Percentiles rank a stretch among this genome's conserved stretches.
Conservation (phyloP, 257 asterid genomes). For the Nicotiana undulata region DNA sequence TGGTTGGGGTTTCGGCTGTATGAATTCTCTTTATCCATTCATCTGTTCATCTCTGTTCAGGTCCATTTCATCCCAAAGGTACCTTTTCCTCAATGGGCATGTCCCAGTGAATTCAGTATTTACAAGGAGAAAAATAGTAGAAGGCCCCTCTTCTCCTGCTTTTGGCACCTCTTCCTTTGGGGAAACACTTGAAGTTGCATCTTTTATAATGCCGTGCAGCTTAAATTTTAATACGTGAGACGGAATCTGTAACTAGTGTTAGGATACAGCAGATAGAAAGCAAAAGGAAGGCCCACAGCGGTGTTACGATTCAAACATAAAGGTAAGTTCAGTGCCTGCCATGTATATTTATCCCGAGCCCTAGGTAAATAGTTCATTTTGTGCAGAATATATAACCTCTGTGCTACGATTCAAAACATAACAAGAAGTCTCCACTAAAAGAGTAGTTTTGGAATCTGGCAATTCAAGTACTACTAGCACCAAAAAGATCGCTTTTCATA, state of each 20-base stretch:
- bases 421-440: neutral
- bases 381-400: neutral
- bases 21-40: neutral
- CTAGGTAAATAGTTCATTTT: neutral
- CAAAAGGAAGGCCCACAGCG: neutral
- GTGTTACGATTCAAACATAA: neutral
- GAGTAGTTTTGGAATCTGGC: neutral
- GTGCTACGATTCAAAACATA: neutral
- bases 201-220: neutral
- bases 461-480: neutral
- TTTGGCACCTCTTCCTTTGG: neutral
- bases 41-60: neutral
- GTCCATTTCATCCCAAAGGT: neutral
- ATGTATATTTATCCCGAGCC: neutral
- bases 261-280: neutral
- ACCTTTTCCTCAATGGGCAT: neutral
- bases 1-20: neutral
- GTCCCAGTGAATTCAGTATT: neutral
- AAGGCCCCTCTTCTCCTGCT: neutral
- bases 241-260: neutral
- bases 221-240: neutral
- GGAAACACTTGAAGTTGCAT: neutral
- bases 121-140: neutral
- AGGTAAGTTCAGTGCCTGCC: neutral
- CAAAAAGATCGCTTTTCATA: neutral